Conservation (phyloP, 768 basidiomycete species). For the Multifurca ochricompacta region DNA sequence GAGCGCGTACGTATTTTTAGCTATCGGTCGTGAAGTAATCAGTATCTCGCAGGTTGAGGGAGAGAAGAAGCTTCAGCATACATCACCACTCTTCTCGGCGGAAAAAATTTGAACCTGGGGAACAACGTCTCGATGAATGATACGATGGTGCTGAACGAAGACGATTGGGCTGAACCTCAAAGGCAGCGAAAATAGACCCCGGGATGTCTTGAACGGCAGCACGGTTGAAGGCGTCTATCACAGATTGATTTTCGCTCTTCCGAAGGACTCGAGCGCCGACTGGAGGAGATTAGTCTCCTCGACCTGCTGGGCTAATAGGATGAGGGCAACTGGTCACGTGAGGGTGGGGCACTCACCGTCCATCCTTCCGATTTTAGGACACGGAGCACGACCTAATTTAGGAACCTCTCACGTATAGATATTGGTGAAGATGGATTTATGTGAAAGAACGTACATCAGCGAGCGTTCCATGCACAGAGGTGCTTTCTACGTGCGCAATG, state of each 20-base stretch:
- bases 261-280: not conserved
- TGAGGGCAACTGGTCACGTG: not conserved
- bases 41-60: not conserved
- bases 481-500: slow-evolving; percentile 1
- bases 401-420: not conserved
- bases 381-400: not conserved
- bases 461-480: not conserved
- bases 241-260: not conserved
- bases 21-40: not conserved
- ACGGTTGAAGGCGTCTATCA: not conserved
- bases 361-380: slow-evolving; percentile 4
- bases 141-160: not conserved
- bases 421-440: not conserved
- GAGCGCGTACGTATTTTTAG: slow-evolving; percentile 6
- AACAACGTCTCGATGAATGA: not conserved
- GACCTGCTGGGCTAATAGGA: not conserved
- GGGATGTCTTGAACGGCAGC: not conserved
- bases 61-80: not conserved
- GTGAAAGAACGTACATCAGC: slow-evolving; percentile 1
- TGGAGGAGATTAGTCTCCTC: slow-evolving; percentile 2
- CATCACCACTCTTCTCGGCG: slow-evolving; percentile 5
- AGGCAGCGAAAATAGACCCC: not conserved
- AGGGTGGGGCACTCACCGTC: not conserved
- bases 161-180: slow-evolving; percentile 7
- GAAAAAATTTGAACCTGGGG: slow-evolving; percentile 8